These are phyloP conservation scores for Alloascoidea hylecoeti DNA, from an alignment of 805 yeast species.

Conservation along the genomic window DNA sequence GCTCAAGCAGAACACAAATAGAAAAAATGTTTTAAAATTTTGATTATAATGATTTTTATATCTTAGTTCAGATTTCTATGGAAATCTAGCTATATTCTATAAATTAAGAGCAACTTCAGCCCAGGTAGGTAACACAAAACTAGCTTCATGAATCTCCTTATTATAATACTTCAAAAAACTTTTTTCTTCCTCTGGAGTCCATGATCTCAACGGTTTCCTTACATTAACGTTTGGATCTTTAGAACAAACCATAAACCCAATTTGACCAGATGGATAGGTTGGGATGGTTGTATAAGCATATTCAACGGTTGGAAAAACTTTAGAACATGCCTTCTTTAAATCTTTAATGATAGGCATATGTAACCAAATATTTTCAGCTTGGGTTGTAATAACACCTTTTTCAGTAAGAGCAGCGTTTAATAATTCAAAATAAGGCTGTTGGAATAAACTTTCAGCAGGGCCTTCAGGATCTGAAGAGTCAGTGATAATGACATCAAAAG, in stretches of 20 bases:
- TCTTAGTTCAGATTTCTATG: no score
- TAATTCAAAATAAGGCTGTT: conserved; percentile 79
- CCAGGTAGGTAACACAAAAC: conserved; percentile 75
- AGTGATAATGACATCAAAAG: conserved; percentile 90
- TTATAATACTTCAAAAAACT: conserved; percentile 51
- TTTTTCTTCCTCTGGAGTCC: conserved; percentile 30
- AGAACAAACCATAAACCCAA: conserved; percentile 64
- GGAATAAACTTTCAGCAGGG: conserved; percentile 90
- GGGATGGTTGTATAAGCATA: conserved; percentile 79
- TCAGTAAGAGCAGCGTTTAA: conserved; percentile 80
- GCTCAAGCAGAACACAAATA: no score
- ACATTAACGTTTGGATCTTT: conserved; percentile 34
- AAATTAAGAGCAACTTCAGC: conserved; percentile 24
- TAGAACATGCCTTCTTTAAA: conserved; percentile 59
- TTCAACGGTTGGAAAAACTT: conserved; percentile 72
- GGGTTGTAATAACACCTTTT: conserved; percentile 84
- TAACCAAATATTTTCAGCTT: conserved; percentile 53
- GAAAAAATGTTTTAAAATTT: no score
- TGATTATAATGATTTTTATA: no score
- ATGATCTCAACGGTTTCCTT: conserved; percentile 33
- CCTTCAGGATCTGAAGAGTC: conserved; percentile 99
- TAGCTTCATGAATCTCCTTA: conserved; percentile 47
- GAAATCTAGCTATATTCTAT: neutral
- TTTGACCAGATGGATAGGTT: conserved; percentile 78
- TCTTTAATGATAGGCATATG: conserved; percentile 69